Percentiles rank a stretch among this genome's conserved stretches.
Conservation (phyloP, 345 rosid species). For the Turnera subulata region DNA sequence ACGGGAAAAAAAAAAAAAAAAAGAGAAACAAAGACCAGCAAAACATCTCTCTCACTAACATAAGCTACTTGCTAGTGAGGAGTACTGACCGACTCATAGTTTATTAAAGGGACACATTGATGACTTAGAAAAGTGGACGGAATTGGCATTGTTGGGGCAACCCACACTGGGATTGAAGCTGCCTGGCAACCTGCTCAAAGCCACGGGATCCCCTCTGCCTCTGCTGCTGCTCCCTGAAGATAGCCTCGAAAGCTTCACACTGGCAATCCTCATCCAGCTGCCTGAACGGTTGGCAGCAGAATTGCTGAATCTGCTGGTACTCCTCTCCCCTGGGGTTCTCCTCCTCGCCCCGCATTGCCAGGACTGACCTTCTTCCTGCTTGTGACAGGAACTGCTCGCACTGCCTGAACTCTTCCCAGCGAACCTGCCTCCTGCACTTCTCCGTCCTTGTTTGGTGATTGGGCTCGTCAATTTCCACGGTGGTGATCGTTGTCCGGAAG, state of each 20-base stretch:
- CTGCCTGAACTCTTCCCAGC: background rate
- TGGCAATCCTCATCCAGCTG: background rate
- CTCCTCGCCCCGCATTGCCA: background rate
- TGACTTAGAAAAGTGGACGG: background rate
- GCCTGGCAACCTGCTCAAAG: background rate
- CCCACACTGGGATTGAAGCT: background rate
- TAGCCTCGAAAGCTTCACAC: background rate
- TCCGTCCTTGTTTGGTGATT: background rate
- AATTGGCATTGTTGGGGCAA: background rate
- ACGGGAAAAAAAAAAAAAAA: too few relatives aligned
- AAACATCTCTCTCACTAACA: too few relatives aligned
- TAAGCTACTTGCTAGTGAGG: too few relatives aligned
- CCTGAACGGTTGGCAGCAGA: conserved; percentile 1
- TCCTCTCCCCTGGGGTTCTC: background rate
- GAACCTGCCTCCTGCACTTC: conserved; percentile 4
- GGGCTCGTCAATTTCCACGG: background rate
- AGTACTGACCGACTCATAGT: too few relatives aligned
- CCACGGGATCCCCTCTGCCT: background rate
- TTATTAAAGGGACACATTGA: too few relatives aligned
- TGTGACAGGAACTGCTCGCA: background rate
- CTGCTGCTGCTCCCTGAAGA: background rate
- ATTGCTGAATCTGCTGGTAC: background rate
- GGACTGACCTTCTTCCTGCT: background rate
- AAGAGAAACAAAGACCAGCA: too few relatives aligned
- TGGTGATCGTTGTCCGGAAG: background rate